These are phyloP conservation scores for Dactylellina sp. DNA, from an alignment of 2,329 filamentous ascomycete genomes.

Conservation along the genomic window DNA sequence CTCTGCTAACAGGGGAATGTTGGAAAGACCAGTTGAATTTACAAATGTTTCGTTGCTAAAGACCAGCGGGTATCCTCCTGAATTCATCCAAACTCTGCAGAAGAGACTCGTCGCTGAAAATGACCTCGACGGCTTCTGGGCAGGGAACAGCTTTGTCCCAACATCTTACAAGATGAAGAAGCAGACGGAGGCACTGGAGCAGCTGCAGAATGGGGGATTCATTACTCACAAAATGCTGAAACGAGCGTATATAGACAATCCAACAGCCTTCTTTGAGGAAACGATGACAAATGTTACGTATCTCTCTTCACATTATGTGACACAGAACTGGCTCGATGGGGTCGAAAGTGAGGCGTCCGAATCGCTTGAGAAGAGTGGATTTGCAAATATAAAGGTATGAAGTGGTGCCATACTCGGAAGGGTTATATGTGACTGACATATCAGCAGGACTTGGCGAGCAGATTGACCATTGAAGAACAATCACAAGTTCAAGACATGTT, in stretches of 20 bases:
- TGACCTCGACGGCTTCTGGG: slow-evolving; percentile 30
- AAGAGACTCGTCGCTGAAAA: slow-evolving; percentile 11
- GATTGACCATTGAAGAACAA: slow-evolving; percentile 24
- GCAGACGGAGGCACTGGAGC: slow-evolving; percentile 14
- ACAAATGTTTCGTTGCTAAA: neutral
- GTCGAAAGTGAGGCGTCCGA: slow-evolving; percentile 15
- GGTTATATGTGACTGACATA: neutral
- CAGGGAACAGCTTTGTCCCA: slow-evolving; percentile 25
- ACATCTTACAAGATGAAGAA: slow-evolving; percentile 13
- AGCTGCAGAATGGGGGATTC: slow-evolving; percentile 13
- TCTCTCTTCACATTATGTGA: slow-evolving; percentile 22
- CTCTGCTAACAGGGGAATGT: slow-evolving; percentile 1
- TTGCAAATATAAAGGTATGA: slow-evolving; percentile 18
- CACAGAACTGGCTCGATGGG: slow-evolving; percentile 28
- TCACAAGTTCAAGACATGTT: slow-evolving; percentile 26
- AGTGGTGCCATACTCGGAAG: neutral
- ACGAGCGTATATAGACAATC: slow-evolving; percentile 35
- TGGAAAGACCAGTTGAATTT: slow-evolving; percentile 19
- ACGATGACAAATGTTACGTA: neutral
- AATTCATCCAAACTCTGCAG: slow-evolving; percentile 14
- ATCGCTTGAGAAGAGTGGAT: slow-evolving; percentile 20
- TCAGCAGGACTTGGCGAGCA: slow-evolving; percentile 22
- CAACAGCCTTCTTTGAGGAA: slow-evolving; percentile 23
- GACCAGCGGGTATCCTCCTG: neutral
- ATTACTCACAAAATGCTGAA: slow-evolving; percentile 24